Base-by-base conservation (phyloP, 345 rosid genomes). In the Aethionema arabicum region DNA sequence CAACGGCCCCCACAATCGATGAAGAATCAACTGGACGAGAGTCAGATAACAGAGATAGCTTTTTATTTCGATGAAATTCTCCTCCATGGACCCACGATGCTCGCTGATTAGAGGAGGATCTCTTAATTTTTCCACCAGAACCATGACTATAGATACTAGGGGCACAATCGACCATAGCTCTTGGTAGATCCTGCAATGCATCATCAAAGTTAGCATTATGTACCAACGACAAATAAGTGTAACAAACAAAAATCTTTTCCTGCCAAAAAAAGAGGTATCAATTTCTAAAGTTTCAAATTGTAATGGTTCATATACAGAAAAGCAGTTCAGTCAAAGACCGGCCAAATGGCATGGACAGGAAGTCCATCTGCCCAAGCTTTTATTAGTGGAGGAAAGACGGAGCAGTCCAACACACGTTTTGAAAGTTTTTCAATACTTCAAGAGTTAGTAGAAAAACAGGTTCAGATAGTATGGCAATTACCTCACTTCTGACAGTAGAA, bases 91-190 rank as follows among this genome's bases (percentile, higher is more conserved):
- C 79, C 97, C 88, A 83, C 48, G 99, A 83, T 58, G 83, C 79
- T 57, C 86, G 70, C 16, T 70, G 81, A 65, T 65, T 79, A 39
- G 86, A 72, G 13, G 83, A 76, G 33, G 90, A 68, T 78, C 87
- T 82, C 80, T 87, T 93, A 35, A 93, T 80, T 77, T 93, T 93
- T 35, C 81, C 99, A 55, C 99, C 97, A 68, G 92, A 83, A 74
- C 97, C 89, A 78, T 67, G 68, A 40, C 72, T 75, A 51, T 70
- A 78, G 64, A 72, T 52, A 51, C 66, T 77, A 47, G 88, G 78
- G 67, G 59, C 67, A 51, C 61, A 73, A 72, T 80, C 93, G 50
- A 49, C 56, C 9, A 48, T 15, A 37, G 77, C 46, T 79, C 79
- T 82, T 45, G 77, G 58, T 30, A 69, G 71, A 68, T 84, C 83